phyloP scores from a whole-genome alignment of 2,329 filamentous ascomycete genomes.

The Talaromyces sp. region DNA sequence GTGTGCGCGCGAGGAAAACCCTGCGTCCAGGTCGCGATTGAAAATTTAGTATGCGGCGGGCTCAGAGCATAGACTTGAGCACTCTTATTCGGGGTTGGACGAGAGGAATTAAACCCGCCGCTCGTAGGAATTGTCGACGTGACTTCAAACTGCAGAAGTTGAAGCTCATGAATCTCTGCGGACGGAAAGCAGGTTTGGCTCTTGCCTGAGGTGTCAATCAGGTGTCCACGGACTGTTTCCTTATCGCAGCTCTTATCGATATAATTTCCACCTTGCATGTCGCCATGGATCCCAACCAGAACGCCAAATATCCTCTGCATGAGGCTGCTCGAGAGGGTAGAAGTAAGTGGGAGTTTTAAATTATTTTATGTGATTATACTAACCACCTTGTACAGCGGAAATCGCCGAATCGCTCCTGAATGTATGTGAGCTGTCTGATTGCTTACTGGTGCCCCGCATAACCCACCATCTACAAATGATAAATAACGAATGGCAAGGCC shows the following conservation, averaged over 20 bases:
- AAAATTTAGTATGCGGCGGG: not conserved
- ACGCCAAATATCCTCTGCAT: slow-evolving; percentile 78
- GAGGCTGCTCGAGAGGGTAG: slow-evolving; percentile 83
- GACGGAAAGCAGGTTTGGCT: slow-evolving; percentile 5
- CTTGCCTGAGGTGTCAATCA: slow-evolving; percentile 24
- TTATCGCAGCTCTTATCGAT: slow-evolving; percentile 31
- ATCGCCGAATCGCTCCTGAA: slow-evolving; percentile 75
- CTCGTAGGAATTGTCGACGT: not conserved
- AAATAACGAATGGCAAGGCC: not conserved
- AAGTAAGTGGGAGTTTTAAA: slow-evolving; percentile 56
- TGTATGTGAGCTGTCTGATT: slow-evolving; percentile 48
- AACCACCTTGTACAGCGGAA: slow-evolving; percentile 54
- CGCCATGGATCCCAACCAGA: slow-evolving; percentile 46
- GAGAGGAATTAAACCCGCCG: not conserved
- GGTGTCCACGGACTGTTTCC: slow-evolving; percentile 19
- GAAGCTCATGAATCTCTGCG: slow-evolving; percentile 17
- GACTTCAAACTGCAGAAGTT: slow-evolving; percentile 3
- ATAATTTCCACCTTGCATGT: slow-evolving; percentile 14
- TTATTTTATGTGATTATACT: slow-evolving; percentile 19
- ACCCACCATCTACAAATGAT: slow-evolving; percentile 7
- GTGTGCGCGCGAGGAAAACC: slow-evolving; percentile 23
- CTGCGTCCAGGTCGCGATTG: slow-evolving; percentile 10
- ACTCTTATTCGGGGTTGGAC: no score
- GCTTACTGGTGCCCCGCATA: slow-evolving; percentile 30
- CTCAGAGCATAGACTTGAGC: not conserved